Evolutionary conservation across 2,329 filamentous ascomycete species (phyloP).

Genomic region (Phaeosphaeria sp.): DNA sequence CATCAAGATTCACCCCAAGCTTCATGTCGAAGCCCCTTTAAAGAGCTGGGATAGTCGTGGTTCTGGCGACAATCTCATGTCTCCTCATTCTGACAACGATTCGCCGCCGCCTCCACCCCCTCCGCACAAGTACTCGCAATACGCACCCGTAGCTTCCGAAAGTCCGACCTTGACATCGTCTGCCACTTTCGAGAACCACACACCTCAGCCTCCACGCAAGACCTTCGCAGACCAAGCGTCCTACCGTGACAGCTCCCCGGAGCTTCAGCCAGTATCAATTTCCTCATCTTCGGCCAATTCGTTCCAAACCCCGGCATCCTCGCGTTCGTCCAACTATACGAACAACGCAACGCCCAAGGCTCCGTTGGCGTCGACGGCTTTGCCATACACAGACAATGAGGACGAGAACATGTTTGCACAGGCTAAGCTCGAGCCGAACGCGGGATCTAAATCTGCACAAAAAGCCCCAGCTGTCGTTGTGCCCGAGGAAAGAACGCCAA

Average conservation of each 20-base stretch:
- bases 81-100: constrained; percentile 46
- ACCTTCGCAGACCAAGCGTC: constrained; percentile 34
- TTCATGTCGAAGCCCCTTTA: constrained; percentile 56
- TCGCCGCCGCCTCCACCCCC: constrained; percentile 43
- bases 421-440: constrained; percentile 16
- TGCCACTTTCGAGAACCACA: constrained; percentile 35
- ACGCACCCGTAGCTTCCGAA: constrained; percentile 42
- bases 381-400: constrained; percentile 27
- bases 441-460: constrained; percentile 3
- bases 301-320: constrained; percentile 42
- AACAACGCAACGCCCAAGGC: constrained; percentile 40
- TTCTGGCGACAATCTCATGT: constrained; percentile 59
- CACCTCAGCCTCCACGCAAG: constrained; percentile 36
- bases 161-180: constrained; percentile 37
- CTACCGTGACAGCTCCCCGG: constrained; percentile 28
- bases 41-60: constrained; percentile 61
- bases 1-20: constrained; percentile 54
- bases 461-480: constrained; percentile 14
- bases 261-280: constrained; percentile 31
- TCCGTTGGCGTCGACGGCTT: constrained; percentile 22
- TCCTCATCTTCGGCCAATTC: constrained; percentile 41
- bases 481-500: constrained; percentile 17
- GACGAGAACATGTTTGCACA: constrained; percentile 44
- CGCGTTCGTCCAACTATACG: constrained; percentile 40
- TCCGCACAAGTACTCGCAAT: constrained; percentile 42